Base-by-base conservation (phyloP, 257 asterid species). In the Penstemon eatonii region DNA sequence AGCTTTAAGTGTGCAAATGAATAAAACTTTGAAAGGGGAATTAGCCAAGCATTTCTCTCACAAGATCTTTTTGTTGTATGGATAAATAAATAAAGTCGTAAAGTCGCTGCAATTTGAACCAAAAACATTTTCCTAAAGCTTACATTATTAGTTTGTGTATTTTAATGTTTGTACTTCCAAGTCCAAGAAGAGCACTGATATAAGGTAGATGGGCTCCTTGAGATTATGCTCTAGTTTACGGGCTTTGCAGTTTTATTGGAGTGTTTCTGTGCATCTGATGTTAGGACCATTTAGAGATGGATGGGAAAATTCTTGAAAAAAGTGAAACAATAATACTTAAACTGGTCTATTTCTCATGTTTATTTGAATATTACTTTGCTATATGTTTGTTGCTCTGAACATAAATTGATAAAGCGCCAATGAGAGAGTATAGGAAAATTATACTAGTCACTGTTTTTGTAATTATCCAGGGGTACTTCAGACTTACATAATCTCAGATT, bases 1-100 rank as follows among this genome's bases (percentile, higher is more conserved):
- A 83, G 51, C 73, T 92, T 56, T 92, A 76, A 79, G 64, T 12
- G 25, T 49, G 33, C 13, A 12, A 10, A 4, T 25, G 33, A 3
- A 11, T 8, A 10, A 25, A 49, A 4, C 54, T 49, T 49, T 4
- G 15, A 49, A 11, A 44, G 42, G 46, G 67, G 38, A 47, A 45
- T 25, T 38, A 12, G 41, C 46, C 6, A 8, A 18, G 36, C 40
- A 51, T 0, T 3, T 56, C 52, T 11, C 36, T 5, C 52, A 25
- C 50, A 53, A 45, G 68, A 7, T 60, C 43, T 9, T 56, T 67
- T 61, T 46, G 69, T 70, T 56, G 68, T 57, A 33, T 25, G 63
- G 68, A 46, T 53, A 8, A 40, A 38, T 15, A 15, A 15, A 25
- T 25, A 25, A 25, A 25, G 33, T 25, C 33, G 2, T 25, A 25